A percentile compares a stretch with the other conserved stretches of the same genome.
Evolutionary conservation across 1,284 basidiomycete genomes (phyloP).

Genomic region (Ustilago hordei): DNA sequence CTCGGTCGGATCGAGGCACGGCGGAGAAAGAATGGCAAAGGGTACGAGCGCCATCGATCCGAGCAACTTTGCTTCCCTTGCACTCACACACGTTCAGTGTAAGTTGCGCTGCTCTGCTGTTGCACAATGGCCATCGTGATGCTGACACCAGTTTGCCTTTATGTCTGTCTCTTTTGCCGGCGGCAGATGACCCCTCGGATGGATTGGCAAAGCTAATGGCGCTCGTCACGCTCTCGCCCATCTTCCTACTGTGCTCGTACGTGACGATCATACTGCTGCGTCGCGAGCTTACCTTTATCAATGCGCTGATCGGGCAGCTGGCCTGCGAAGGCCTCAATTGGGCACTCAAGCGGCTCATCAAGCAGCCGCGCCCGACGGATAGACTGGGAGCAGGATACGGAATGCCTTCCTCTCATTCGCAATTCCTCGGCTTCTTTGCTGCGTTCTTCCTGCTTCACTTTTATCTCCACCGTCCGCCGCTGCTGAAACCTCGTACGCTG

Average conservation of each 20-base stretch:
- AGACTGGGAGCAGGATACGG: slow-evolving; percentile 81
- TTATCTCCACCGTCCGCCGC: slow-evolving; percentile 76
- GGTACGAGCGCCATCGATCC: slow-evolving; percentile 55
- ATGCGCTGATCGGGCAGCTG: slow-evolving; percentile 85
- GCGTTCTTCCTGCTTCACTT: slow-evolving; percentile 82
- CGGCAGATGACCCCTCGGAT: slow-evolving; percentile 52
- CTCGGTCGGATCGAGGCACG: not conserved
- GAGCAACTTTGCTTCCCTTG: slow-evolving; percentile 55
- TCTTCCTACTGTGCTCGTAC: slow-evolving; percentile 74
- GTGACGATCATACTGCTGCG: slow-evolving; percentile 80
- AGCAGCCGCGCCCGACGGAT: slow-evolving; percentile 79
- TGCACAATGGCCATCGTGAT: not conserved
- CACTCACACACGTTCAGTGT: slow-evolving; percentile 66
- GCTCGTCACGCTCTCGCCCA: slow-evolving; percentile 64
- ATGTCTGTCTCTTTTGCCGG: not conserved
- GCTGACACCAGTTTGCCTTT: not conserved
- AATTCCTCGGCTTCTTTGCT: slow-evolving; percentile 88
- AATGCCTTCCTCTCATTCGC: slow-evolving; percentile 87
- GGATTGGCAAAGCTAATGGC: slow-evolving; percentile 55
- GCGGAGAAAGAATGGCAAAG: slow-evolving; percentile 25
- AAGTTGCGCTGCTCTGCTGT: slow-evolving; percentile 1
- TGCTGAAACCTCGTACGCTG: slow-evolving; percentile 71
- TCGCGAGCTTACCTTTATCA: slow-evolving; percentile 80
- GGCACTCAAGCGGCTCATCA: slow-evolving; percentile 78
- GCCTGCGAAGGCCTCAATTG: slow-evolving; percentile 80